A percentile compares a stretch with the other conserved stretches of the same genome.
phyloP scores from a whole-genome alignment of 306 rosid species.

The Phaseolus lunatus region DNA sequence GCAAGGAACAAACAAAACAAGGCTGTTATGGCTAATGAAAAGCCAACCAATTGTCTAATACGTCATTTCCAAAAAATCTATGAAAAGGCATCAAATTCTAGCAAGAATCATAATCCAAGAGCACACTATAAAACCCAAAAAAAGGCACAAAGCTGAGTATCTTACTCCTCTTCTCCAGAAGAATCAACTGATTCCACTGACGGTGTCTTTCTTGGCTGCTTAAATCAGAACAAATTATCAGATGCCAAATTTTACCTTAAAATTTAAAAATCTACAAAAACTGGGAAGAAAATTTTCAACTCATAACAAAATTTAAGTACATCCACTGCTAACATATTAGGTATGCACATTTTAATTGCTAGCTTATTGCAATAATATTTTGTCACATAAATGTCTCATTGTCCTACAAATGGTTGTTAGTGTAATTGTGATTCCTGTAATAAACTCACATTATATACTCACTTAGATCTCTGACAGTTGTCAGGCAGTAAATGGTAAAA shows the following conservation, averaged over 20 bases:
- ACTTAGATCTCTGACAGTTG: slow-evolving; percentile 21
- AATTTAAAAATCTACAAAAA: slow-evolving; percentile 10
- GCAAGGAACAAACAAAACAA: slow-evolving; percentile 8
- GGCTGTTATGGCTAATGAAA: slow-evolving; percentile 15
- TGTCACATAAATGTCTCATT: slow-evolving; percentile 3
- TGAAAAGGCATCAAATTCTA: slow-evolving; percentile 1
- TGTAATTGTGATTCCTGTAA: slow-evolving; percentile 16
- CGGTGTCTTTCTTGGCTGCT: slow-evolving; percentile 89
- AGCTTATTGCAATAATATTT: background rate
- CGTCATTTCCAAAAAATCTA: slow-evolving; percentile 3
- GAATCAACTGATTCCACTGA: slow-evolving; percentile 96
- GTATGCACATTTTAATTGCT: background rate
- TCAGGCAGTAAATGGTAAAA: slow-evolving; percentile 14
- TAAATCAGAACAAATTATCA: slow-evolving; percentile 47
- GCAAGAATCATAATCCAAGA: slow-evolving; percentile 21
- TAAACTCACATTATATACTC: background rate
- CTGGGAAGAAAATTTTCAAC: slow-evolving; percentile 11
- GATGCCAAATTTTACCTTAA: slow-evolving; percentile 39
- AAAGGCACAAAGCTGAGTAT: slow-evolving; percentile 35
- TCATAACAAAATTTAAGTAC: slow-evolving; percentile 13
- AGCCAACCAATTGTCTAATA: slow-evolving; percentile 8
- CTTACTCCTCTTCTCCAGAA: slow-evolving; percentile 99
- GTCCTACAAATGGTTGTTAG: background rate
- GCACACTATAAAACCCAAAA: slow-evolving; percentile 12
- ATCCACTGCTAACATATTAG: slow-evolving; percentile 24